Conservation (phyloP, 345 rosid genomes). For the Gossypium herbaceum region DNA sequence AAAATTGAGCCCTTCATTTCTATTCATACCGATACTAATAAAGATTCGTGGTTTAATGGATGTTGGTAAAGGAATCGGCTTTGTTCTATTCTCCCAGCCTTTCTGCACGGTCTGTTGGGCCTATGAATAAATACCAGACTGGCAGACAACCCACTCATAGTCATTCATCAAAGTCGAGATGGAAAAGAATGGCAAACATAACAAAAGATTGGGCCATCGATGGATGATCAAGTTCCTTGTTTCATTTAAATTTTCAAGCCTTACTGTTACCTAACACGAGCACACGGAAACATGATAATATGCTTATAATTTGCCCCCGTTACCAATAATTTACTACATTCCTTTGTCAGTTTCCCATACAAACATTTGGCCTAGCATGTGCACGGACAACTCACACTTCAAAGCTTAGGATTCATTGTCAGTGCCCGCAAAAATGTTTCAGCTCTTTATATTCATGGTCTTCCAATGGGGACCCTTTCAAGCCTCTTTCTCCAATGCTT, state of each 20-base stretch:
- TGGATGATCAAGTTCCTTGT: neutral
- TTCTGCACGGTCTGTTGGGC: neutral
- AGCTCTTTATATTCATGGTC: neutral
- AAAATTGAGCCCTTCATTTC: neutral
- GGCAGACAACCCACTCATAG: neutral
- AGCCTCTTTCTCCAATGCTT: conserved; percentile 13
- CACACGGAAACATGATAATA: conserved; percentile 12
- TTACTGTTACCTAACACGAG: neutral
- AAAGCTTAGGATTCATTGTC: conserved; percentile 26
- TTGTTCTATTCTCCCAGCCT: neutral
- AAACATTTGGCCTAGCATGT: conserved; percentile 26
- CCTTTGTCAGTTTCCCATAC: neutral
- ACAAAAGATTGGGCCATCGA: neutral
- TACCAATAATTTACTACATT: conserved; percentile 25
- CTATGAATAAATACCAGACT: neutral
- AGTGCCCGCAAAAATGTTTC: conserved; percentile 19
- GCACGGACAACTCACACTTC: conserved; percentile 29
- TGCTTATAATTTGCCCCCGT: neutral
- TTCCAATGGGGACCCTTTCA: conserved; percentile 4
- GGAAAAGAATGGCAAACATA: neutral
- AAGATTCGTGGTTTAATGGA: neutral
- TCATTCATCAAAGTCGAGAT: neutral
- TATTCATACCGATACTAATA: neutral
- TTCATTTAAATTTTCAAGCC: conserved; percentile 1
- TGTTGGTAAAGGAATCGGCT: neutral